Percentiles rank a stretch among this genome's conserved stretches.
Conservation (phyloP, 1,284 basidiomycete species). For the Agroathelia rolfsii region DNA sequence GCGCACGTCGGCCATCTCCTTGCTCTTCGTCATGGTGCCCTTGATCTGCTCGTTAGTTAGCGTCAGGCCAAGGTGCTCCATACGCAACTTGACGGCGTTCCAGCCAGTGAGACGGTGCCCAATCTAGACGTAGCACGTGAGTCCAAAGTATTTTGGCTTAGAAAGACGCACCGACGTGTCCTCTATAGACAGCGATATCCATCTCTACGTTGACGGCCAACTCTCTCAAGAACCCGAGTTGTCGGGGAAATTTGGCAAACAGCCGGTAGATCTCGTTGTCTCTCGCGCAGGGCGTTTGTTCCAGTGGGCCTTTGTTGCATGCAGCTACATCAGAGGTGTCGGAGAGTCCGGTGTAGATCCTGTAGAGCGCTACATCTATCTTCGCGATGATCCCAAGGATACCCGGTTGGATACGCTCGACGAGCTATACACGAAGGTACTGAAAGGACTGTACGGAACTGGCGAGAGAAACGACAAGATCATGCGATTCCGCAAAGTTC, state of each 20-base stretch:
- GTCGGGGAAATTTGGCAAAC: no score
- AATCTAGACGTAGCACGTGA: slow-evolving; percentile 97
- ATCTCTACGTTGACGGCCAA: slow-evolving; percentile 7
- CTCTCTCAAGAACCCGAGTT: no score
- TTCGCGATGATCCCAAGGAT: no score
- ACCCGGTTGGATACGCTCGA: no score
- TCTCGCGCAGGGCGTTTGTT: slow-evolving; percentile 19
- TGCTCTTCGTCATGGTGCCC: slow-evolving; percentile 98
- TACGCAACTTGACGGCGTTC: slow-evolving; percentile 99
- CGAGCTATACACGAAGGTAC: no score
- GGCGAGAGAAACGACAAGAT: no score
- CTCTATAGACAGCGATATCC: no score
- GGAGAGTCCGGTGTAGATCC: no score
- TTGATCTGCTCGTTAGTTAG: slow-evolving; percentile 87
- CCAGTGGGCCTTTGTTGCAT: slow-evolving; percentile 20
- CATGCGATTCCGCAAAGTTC: no score
- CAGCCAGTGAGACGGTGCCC: slow-evolving; percentile 96
- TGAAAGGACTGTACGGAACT: no score
- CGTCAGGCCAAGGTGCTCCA: slow-evolving; percentile 87
- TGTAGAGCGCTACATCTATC: no score
- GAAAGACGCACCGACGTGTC: no score
- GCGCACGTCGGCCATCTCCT: slow-evolving; percentile 96
- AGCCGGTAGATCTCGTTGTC: slow-evolving; percentile 1
- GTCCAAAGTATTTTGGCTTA: slow-evolving; percentile 98
- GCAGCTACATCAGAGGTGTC: slow-evolving; percentile 15